Evolutionary conservation across 176 grass and related monocot species (phyloP).

Genomic region (Oryza officinalis): DNA sequence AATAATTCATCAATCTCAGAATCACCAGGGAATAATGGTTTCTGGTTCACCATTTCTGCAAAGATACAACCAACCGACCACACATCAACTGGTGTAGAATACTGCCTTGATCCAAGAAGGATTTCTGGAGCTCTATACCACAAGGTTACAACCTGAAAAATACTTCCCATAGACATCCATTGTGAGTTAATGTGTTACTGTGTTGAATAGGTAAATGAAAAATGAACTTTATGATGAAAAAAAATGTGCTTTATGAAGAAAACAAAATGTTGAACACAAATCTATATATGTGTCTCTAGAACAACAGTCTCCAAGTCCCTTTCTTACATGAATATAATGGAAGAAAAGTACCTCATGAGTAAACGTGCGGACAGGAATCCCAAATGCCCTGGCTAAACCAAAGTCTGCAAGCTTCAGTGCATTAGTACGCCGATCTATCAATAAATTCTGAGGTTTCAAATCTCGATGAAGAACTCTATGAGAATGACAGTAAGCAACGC

Average conservation of each 20-base stretch:
- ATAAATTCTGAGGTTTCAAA: conserved; percentile 96
- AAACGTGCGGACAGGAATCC: conserved; percentile 93
- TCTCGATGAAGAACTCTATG: conserved; percentile 96
- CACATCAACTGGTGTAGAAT: conserved; percentile 93
- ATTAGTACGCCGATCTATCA: conserved; percentile 88
- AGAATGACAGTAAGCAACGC: conserved; percentile 89
- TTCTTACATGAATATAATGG: conserved; percentile 6
- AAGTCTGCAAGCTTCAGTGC: conserved; percentile 94
- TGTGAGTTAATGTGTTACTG: conserved; percentile 26
- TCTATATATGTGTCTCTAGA: background rate
- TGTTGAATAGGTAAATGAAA: background rate
- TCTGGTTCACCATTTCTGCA: conserved; percentile 97
- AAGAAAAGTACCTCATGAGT: conserved; percentile 82
- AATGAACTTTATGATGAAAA: background rate
- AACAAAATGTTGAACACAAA: background rate
- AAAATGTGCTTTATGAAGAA: background rate
- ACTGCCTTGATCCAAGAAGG: conserved; percentile 79
- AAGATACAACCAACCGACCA: conserved; percentile 98
- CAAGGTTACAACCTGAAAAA: conserved; percentile 88
- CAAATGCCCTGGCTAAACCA: conserved; percentile 90
- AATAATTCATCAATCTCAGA: conserved; percentile 95
- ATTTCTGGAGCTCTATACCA: conserved; percentile 98
- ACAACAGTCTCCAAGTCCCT: background rate
- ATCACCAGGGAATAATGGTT: conserved; percentile 85
- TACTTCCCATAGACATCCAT: conserved; percentile 29